A percentile compares a stretch with the other conserved stretches of the same genome.
phyloP scores from a whole-genome alignment of 495 filamentous ascomycete genomes.

The Thozetella sp. region DNA sequence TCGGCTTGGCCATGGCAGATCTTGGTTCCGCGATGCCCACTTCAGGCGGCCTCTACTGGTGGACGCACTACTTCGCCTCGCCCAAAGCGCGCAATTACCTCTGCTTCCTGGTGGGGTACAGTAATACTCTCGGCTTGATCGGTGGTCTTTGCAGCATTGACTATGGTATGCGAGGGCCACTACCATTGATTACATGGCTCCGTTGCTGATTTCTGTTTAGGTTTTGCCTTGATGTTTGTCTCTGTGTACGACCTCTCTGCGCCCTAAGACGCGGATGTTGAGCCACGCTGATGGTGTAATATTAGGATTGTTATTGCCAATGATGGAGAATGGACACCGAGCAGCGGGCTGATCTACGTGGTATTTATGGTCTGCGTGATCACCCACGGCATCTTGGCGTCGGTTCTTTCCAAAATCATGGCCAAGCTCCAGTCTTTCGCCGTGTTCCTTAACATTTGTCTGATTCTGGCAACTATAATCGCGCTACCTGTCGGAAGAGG shows the following conservation, averaged over 20 bases:
- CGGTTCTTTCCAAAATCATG: conserved; percentile 60
- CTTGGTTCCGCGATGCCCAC: conserved; percentile 72
- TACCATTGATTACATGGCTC: not conserved
- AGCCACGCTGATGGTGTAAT: not conserved
- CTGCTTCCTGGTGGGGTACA: conserved; percentile 72
- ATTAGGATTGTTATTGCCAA: conserved; percentile 57
- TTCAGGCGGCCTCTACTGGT: conserved; percentile 69
- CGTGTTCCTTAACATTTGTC: conserved; percentile 62
- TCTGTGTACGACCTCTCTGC: conserved; percentile 28
- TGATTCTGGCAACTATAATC: conserved; percentile 66
- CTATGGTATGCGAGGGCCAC: conserved; percentile 39
- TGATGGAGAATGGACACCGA: conserved; percentile 65
- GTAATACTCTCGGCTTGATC: conserved; percentile 68
- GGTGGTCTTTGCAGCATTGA: conserved; percentile 66
- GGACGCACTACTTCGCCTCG: conserved; percentile 69
- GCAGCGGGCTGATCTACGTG: conserved; percentile 61
- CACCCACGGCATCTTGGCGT: conserved; percentile 60
- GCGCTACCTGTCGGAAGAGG: conserved; percentile 60
- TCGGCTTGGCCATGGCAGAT: conserved; percentile 72
- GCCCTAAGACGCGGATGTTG: not conserved
- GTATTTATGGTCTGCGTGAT: conserved; percentile 63
- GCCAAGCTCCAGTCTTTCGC: conserved; percentile 65
- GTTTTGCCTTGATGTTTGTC: conserved; percentile 34
- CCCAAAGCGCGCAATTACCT: conserved; percentile 62
- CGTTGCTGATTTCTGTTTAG: not conserved